phyloP scores from a whole-genome alignment of 2,329 filamentous ascomycete genomes.

The Penicillium sp. region DNA sequence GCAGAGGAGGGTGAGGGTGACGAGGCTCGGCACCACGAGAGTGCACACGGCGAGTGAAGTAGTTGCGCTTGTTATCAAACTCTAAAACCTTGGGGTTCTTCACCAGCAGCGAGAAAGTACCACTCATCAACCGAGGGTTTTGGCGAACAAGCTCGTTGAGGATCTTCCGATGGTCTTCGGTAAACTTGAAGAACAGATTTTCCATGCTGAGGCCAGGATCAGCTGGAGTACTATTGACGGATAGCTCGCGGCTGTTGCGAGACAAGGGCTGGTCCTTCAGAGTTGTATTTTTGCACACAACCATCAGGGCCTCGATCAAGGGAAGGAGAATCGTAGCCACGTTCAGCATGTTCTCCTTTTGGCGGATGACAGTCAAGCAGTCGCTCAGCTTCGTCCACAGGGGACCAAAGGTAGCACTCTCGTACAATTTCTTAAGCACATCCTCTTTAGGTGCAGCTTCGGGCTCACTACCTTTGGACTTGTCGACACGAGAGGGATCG shows the following conservation, averaged over 20 bases:
- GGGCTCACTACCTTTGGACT: constrained; percentile 52
- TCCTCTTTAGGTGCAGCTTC: constrained; percentile 70
- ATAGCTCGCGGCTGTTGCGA: constrained; percentile 62
- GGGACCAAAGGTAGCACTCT: constrained; percentile 82
- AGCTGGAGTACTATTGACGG: constrained; percentile 71
- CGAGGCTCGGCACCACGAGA: constrained; percentile 67
- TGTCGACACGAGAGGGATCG: constrained; percentile 67
- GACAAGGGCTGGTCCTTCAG: constrained; percentile 62
- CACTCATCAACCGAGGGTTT: constrained; percentile 97
- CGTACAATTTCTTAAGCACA: constrained; percentile 81
- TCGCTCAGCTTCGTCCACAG: constrained; percentile 91
- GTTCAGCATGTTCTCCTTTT: constrained; percentile 93
- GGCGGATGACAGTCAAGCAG: constrained; percentile 80
- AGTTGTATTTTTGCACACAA: constrained; percentile 97
- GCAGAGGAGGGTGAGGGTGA: constrained; percentile 71
- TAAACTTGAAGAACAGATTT: constrained; percentile 92
- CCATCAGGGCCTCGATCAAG: constrained; percentile 95
- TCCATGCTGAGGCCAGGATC: constrained; percentile 71
- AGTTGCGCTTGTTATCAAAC: constrained; percentile 99
- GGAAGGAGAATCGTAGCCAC: constrained; percentile 94
- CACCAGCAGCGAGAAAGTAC: constrained; percentile 90
- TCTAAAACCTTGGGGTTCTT: constrained; percentile 99
- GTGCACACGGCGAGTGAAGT: constrained; percentile 93
- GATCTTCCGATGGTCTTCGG: constrained; percentile 94
- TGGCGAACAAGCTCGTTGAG: constrained; percentile 96